Evolutionary conservation across 345 rosid species (phyloP), one percentile per base, ranked within the genome.

Genomic region (Psidium friedrichsthalianum): DNA sequence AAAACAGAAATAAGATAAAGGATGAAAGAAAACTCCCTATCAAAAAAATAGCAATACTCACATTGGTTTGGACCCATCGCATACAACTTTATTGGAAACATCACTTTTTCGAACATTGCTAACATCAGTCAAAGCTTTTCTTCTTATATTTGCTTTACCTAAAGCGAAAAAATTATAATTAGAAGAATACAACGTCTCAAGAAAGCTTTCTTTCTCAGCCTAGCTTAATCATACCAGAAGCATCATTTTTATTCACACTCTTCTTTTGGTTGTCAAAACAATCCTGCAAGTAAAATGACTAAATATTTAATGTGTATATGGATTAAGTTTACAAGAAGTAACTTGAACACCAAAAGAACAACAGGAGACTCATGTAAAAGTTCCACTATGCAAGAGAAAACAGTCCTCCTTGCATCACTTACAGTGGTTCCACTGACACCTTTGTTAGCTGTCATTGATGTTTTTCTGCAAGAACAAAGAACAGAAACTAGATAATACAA

Each of bases 41-140:
- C n/a, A 44, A 80, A 78, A 78, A 27, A 47, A 56, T 86, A 57
- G 82, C 90, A 40, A 89, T 76, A 89, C 91, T 93, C 90, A 96
- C 98, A 81, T 85, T 53, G 90, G 88, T 88, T 89, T 94, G 84
- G 91, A 91, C 83, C 91, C 96, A 93, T 90, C 87, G 51, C 82
- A 87, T 54, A 85, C 86, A 84, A 64, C 87, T 85, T 74, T 89
- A 83, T 88, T 84, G 18, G 88, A 47, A 83, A 74, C 59, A 21
- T 82, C 42, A 40, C 87, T 89, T 51, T 90, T 87, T 55, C 61
- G 89, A 55, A 85, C 90, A 87, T 94, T 96, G 90, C 98, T 94
- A 81, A 96, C 90, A 91, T 95, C 98, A 84, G 91, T 90, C 92
- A 96, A 87, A 36, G 96, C 94, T 86, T 92, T 95, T 90, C 99